Conservation (phyloP, 345 rosid genomes). For the Turritis glabra region DNA sequence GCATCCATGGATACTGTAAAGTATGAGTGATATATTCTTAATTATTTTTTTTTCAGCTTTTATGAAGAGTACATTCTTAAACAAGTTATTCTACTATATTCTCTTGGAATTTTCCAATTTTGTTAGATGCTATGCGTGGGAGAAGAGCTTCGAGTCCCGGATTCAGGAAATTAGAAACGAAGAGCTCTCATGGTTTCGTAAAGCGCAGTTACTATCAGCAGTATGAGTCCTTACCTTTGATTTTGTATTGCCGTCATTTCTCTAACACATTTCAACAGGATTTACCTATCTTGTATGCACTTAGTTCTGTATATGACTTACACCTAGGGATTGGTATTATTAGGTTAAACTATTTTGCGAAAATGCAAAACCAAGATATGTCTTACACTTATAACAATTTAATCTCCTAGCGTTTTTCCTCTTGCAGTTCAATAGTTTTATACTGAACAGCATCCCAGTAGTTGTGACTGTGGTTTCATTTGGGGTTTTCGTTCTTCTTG, state of each 20-base stretch:
- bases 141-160: conserved; percentile 80
- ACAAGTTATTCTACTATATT: neutral
- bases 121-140: conserved; percentile 96
- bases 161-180: conserved; percentile 66
- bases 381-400: neutral
- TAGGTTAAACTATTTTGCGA: neutral
- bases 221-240: conserved; percentile 46
- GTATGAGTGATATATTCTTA: conserved; percentile 50
- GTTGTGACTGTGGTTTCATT: conserved; percentile 84
- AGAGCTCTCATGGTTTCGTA: conserved; percentile 89
- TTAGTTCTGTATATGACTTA: neutral
- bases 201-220: conserved; percentile 78
- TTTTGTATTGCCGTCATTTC: neutral
- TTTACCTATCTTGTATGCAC: neutral
- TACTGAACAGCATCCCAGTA: conserved; percentile 86
- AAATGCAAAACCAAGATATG: neutral
- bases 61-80: neutral
- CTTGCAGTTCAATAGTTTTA: conserved; percentile 81
- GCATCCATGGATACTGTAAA: conserved; percentile 95
- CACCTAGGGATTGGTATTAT: neutral
- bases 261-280: neutral
- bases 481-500: conserved; percentile 85
- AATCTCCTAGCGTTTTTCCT: conserved; percentile 24
- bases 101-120: neutral
- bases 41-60: conserved; percentile 3